Evolutionary conservation across 495 filamentous ascomycete species (phyloP).

Genomic region (Zalerion maritima): DNA sequence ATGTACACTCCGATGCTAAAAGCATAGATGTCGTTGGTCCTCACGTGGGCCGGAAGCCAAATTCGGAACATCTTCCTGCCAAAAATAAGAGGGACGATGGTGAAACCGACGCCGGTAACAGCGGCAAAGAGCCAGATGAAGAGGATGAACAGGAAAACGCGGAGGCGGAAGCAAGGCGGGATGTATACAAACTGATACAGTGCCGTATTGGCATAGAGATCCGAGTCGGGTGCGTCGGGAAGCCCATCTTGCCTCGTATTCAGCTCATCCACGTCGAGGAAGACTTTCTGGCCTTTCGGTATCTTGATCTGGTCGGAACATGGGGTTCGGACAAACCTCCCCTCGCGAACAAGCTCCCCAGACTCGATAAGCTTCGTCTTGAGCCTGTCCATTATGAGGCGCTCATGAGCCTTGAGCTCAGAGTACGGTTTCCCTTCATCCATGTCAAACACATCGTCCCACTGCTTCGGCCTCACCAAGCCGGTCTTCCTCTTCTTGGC

Average conservation of each 20-base stretch:
- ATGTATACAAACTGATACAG: constrained; percentile 78
- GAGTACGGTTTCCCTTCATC: constrained; percentile 18
- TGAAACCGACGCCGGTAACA: constrained; percentile 74
- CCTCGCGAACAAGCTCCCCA: constrained; percentile 40
- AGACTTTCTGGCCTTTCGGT: constrained; percentile 66
- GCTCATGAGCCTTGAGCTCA: constrained; percentile 10
- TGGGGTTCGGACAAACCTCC: constrained; percentile 78
- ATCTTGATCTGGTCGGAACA: constrained; percentile 89
- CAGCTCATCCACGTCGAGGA: constrained; percentile 62
- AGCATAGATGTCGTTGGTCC: constrained; percentile 90
- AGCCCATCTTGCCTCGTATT: constrained; percentile 49
- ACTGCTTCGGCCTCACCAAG: constrained; percentile 23
- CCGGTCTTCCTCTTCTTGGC: too few relatives aligned
- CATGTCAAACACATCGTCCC: constrained; percentile 25
- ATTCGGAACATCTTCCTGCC: constrained; percentile 61
- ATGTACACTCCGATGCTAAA: constrained; percentile 79
- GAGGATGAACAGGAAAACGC: constrained; percentile 74
- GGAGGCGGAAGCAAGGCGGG: constrained; percentile 66
- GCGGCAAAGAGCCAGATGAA: constrained; percentile 91
- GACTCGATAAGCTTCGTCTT: constrained; percentile 28
- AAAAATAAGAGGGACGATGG: constrained; percentile 70
- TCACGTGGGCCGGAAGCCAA: constrained; percentile 48
- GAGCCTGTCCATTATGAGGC: constrained; percentile 7
- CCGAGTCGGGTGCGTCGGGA: constrained; percentile 33
- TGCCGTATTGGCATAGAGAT: constrained; percentile 50